phyloP scores from a whole-genome alignment of 2,329 filamentous ascomycete species.

The Scytalidium lignicola region DNA sequence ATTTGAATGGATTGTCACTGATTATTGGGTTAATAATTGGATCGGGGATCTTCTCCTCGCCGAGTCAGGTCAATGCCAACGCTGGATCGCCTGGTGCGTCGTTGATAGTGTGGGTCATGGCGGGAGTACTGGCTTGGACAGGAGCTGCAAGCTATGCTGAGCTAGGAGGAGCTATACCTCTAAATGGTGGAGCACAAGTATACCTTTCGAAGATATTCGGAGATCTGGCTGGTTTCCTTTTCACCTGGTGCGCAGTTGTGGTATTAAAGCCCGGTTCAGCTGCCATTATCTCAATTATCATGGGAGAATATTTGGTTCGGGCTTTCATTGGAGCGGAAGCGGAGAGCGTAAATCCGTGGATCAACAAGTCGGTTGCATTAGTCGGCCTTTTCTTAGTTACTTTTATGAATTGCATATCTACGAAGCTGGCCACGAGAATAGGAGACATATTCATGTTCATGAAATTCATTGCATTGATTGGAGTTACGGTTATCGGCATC shows the following conservation, averaged over 20 bases:
- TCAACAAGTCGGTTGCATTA: constrained; percentile 84
- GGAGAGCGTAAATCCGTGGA: constrained; percentile 74
- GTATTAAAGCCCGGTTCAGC: constrained; percentile 91
- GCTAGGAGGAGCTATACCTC: constrained; percentile 87
- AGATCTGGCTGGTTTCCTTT: constrained; percentile 86
- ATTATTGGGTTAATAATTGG: constrained; percentile 93
- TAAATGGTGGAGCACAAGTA: constrained; percentile 91
- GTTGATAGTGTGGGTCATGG: constrained; percentile 85
- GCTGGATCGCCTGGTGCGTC: constrained; percentile 88
- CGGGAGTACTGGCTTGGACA: constrained; percentile 92
- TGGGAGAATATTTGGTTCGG: constrained; percentile 93
- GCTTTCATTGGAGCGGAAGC: constrained; percentile 84
- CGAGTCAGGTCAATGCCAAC: constrained; percentile 86
- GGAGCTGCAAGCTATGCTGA: constrained; percentile 94
- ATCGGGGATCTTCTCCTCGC: constrained; percentile 92
- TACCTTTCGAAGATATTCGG: constrained; percentile 97
- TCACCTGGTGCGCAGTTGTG: constrained; percentile 92
- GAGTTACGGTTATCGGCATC: constrained; percentile 81
- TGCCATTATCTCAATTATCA: constrained; percentile 95
- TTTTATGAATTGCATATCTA: constrained; percentile 84
- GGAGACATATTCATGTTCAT: constrained; percentile 95
- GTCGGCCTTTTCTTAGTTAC: constrained; percentile 72
- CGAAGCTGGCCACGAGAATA: constrained; percentile 76
- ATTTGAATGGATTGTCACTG: constrained; percentile 85
- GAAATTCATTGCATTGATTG: constrained; percentile 86